Evolutionary conservation across 1,284 basidiomycete species (phyloP), one percentile per base, ranked within the genome.

Genomic region (Cryptococcus hybrid): DNA sequence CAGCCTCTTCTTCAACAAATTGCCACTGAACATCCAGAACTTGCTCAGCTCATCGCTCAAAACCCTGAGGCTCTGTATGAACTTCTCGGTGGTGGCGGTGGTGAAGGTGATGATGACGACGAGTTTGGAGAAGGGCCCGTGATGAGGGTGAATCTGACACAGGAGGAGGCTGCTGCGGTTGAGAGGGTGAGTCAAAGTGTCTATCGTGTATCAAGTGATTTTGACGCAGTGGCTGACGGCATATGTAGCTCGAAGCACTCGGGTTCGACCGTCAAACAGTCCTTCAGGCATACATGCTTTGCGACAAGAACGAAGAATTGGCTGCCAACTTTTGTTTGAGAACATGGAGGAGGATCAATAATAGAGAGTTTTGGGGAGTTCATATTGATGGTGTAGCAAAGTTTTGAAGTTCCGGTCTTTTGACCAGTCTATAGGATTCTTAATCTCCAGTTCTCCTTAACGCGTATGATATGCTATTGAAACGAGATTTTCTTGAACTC

Each of bases 281-380:
- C 4, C 79, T 92, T 46, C 85, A 95, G 76, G 93, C 93, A 0
- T 97, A 90, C 79, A 92, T 78, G 87, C 87, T 78, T 5, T 96
- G 92, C 76, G 93, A 92, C 76, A 93, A 90, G 83, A 92, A 97
- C 71, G 93, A 97, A 78, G 92, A 95, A 75, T 79, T 94, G 45
- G 92, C 93, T 2, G 93, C 93, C 18, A 95, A 94, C 73, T 94
- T 87, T 78, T 94, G 68, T 93, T 94, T 67, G 92, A 94, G 64
- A 76, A 80, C 60, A 80, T 80, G 39, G 88, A 86, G 66, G 87
- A 88, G 2, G 85, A 86, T 49, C 45, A 54, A 50, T 46, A 53
- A 15, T n/a, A 45, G n/a, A 9, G 40, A 42, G 9, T 9, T n/a
- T 9, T 9, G 40, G 40, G n/a, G 40, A 42, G 40, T n/a, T 9